Percentiles rank a stretch among this genome's conserved stretches.
phyloP scores from a whole-genome alignment of 2,329 filamentous ascomycete species.

The Cladophialophora yegresii region DNA sequence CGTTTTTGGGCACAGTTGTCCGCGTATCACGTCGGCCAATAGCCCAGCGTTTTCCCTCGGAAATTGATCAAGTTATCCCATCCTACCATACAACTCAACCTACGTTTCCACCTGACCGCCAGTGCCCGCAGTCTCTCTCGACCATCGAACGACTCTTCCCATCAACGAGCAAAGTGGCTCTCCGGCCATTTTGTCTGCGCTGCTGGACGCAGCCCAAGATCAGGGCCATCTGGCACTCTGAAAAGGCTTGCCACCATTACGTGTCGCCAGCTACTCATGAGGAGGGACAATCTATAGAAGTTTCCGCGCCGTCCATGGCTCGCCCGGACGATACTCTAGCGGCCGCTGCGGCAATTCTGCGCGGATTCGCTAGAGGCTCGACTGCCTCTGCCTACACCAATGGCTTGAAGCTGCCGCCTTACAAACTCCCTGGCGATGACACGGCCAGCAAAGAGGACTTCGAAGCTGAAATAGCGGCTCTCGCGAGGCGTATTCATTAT shows the following conservation, averaged over 20 bases:
- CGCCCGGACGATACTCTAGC: conserved; percentile 51
- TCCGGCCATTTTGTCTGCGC: conserved; percentile 34
- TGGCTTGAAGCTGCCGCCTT: conserved; percentile 54
- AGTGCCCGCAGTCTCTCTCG: conserved; percentile 1
- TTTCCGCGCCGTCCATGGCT: conserved; percentile 43
- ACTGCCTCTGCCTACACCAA: conserved; percentile 49
- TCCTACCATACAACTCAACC: background rate
- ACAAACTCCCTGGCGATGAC: conserved; percentile 75
- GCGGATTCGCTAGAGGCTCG: conserved; percentile 48
- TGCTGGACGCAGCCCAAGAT: conserved; percentile 32
- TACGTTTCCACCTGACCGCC: conserved; percentile 12
- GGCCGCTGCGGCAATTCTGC: conserved; percentile 50
- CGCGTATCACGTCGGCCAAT: conserved; percentile 7
- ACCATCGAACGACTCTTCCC: conserved; percentile 1
- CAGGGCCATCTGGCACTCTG: conserved; percentile 27
- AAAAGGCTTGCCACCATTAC: conserved; percentile 24
- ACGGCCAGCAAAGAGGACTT: conserved; percentile 74
- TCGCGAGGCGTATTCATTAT: conserved; percentile 74
- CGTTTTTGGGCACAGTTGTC: conserved; percentile 10
- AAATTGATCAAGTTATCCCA: conserved; percentile 26
- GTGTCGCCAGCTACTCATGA: conserved; percentile 25
- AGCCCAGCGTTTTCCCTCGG: conserved; percentile 7
- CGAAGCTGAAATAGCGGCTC: conserved; percentile 78
- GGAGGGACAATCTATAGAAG: conserved; percentile 29
- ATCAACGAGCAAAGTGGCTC: conserved; percentile 27